Conservation (phyloP, 371 early-diverging fungal genomes). For the Blastocladiella emersonii region DNA sequence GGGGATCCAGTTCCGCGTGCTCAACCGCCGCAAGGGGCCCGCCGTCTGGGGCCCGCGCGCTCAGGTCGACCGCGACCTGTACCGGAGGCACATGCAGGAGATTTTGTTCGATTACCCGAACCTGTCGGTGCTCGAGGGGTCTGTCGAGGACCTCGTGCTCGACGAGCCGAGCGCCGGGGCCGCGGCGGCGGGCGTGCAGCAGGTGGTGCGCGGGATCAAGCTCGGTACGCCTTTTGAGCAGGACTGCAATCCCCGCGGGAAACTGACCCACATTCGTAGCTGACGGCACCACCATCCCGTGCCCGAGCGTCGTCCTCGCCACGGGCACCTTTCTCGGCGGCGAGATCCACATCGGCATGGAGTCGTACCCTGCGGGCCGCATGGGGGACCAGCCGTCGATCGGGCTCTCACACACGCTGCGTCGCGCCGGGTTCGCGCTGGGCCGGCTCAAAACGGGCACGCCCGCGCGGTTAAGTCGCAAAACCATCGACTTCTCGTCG, state of each 20-base stretch:
- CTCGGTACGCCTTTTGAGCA: too few relatives aligned
- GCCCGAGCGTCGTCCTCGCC: conserved; percentile 63
- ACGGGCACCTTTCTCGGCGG: conserved; percentile 77
- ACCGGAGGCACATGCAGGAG: conserved; percentile 57
- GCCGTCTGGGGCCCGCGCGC: conserved; percentile 78
- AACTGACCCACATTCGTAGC: conserved; percentile 29
- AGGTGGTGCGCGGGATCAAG: background rate
- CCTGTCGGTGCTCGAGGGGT: conserved; percentile 49
- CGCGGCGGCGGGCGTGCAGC: background rate
- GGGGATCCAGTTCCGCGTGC: conserved; percentile 74
- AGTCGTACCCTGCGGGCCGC: conserved; percentile 62
- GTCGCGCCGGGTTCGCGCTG: conserved; percentile 52
- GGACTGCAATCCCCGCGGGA: too few relatives aligned
- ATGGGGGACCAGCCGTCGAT: conserved; percentile 60
- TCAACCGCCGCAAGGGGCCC: conserved; percentile 72
- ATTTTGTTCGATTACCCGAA: conserved; percentile 49
- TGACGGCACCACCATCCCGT: conserved; percentile 45
- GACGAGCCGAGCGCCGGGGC: background rate
- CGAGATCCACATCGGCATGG: conserved; percentile 63
- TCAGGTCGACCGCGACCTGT: conserved; percentile 66
- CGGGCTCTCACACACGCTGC: conserved; percentile 57
- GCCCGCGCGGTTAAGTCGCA: conserved; percentile 60
- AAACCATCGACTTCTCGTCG: conserved; percentile 54
- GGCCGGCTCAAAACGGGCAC: conserved; percentile 71
- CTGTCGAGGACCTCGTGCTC: conserved; percentile 40